Evolutionary conservation across 2,329 filamentous ascomycete genomes (phyloP), one percentile per base, ranked within the genome.

Genomic region (Arthrobotrys iridis): DNA sequence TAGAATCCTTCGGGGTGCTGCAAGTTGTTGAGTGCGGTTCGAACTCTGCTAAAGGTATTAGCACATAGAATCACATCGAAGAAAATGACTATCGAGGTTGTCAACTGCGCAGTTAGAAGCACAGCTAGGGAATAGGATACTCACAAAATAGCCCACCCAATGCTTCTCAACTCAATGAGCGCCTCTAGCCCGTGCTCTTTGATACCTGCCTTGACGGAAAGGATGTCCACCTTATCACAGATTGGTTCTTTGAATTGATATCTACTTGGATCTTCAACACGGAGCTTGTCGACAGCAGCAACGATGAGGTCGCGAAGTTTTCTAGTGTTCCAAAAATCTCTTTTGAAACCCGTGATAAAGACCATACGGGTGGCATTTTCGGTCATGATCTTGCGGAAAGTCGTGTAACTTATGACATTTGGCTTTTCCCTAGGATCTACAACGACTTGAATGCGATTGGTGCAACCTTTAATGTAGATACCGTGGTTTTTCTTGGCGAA

Each of bases 1-100:
- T 68, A 75, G 22, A 75, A 75, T 3, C 71, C 71, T 35, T 75
- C 71, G 5, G 71, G 71, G 2, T 68, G 26, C 18, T 75, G 52
- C 22, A 75, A 63, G 7, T 58, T 58, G 24, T 75, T 20, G n/a
- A 75, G 63, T 20, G 71, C 63, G 20, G 11, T 40, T 45, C 48
- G 26, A 18, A 57, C 63, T 28, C 71, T 75, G 52, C 24, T 13
- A 8, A 59, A 4, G 6, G 2, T 18, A 24, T 67, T 37, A 67
- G 57, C 35, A n/a, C n/a, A 41, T 13, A 46, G 48, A 13, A 18
- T 20, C 7, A 24, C 13, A 40, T n/a, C n/a, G 5, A 58, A 20
- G 18, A 3, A 13, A 18, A 30, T 20, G 22, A 13, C 11, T 22
- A 33, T 6, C 2, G 2, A 45, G n/a, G 20, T 15, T 8, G n/a